Base-by-base conservation (phyloP, 1,284 basidiomycete species). In the Quambalaria eucalypti region DNA sequence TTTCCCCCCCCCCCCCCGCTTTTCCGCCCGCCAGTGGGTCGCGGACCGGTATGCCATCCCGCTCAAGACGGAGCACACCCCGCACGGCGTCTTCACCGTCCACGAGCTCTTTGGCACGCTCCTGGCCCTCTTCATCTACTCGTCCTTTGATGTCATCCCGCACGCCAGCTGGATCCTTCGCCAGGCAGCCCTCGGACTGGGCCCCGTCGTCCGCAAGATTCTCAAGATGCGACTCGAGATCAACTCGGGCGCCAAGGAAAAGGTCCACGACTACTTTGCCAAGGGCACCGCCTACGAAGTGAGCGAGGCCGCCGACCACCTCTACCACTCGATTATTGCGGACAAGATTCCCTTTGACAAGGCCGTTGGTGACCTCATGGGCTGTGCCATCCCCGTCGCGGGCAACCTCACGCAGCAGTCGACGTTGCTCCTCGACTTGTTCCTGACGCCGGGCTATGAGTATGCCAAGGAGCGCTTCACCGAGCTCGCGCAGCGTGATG, bases 21-120 rank as follows among this genome's bases (percentile, higher is more conserved):
- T n/a, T n/a, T n/a, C n/a, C n/a, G n/a, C n/a, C n/a, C n/a, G n/a
- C n/a, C n/a, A n/a, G n/a, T 64, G 87, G 87, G 16, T 66, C 56
- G 61, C 64, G 8, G 23, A 65, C 31, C 48, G 55, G 19, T 57
- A 68, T 28, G 64, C 55, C 19, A 83, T 90, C 48, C 76, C 80
- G n/a, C 77, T 90, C 56, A 88, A 87, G 77, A 81, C 81, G 0
- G 79, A 80, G 48, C 62, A 79, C 8, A 71, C 81, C 28, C 78
- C 80, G 7, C 73, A 77, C 26, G 87, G 85, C 26, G 77, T 79
- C 39, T 85, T 83, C 67, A 84, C 84, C 1, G 23, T 48, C 1
- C 29, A 46, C 12, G 53, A 62, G 47, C 55, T 62, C 2, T 46
- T 39, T n/a, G 29, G 21, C 21, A n/a, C 28, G 21, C 47, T 61